Evolutionary conservation across 2,329 filamentous ascomycete species (phyloP).

Genomic region (Sphaerulina vaccinii): DNA sequence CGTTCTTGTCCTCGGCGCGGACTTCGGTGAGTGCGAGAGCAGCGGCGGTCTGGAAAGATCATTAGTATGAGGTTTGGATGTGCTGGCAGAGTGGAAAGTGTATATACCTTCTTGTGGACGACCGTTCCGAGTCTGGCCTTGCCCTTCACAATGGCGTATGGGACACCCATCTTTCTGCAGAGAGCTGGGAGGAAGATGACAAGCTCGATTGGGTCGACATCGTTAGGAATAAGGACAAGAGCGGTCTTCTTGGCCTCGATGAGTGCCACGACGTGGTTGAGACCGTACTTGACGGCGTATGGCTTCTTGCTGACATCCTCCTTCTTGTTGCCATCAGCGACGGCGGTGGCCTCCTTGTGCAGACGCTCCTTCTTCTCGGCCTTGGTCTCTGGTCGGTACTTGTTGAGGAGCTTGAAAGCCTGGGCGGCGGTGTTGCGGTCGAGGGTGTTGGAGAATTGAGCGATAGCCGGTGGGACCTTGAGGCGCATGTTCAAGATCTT

Average conservation of each 20-base stretch:
- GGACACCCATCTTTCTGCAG: slow-evolving; percentile 99
- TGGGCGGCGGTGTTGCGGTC: slow-evolving; percentile 96
- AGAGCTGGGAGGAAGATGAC: slow-evolving; percentile 98
- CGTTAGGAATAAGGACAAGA: slow-evolving; percentile 97
- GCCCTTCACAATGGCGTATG: slow-evolving; percentile 99
- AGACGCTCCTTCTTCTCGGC: slow-evolving; percentile 99
- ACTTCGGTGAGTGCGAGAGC: slow-evolving; percentile 96
- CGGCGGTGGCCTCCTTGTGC: slow-evolving; percentile 93
- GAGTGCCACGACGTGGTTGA: slow-evolving; percentile 97
- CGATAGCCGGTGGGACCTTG: slow-evolving; percentile 95
- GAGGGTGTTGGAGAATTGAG: slow-evolving; percentile 96
- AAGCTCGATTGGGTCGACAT: slow-evolving; percentile 98
- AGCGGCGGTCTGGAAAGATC: slow-evolving; percentile 76
- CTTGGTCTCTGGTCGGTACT: slow-evolving; percentile 99
- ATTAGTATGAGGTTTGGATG: slow-evolving; percentile 24
- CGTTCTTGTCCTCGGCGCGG: slow-evolving; percentile 95
- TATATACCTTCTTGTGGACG: slow-evolving; percentile 93
- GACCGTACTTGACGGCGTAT: slow-evolving; percentile 98
- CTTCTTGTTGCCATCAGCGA: slow-evolving; percentile 99
- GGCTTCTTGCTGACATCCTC: slow-evolving; percentile 99
- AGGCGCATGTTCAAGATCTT: slow-evolving; percentile 98
- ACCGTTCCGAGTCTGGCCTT: slow-evolving; percentile 99
- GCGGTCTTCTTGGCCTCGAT: slow-evolving; percentile 99
- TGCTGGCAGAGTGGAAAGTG: not conserved
- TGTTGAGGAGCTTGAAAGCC: slow-evolving; percentile 99